Evolutionary conservation across 1,284 basidiomycete species (phyloP).

Genomic region (Agroathelia rolfsii): DNA sequence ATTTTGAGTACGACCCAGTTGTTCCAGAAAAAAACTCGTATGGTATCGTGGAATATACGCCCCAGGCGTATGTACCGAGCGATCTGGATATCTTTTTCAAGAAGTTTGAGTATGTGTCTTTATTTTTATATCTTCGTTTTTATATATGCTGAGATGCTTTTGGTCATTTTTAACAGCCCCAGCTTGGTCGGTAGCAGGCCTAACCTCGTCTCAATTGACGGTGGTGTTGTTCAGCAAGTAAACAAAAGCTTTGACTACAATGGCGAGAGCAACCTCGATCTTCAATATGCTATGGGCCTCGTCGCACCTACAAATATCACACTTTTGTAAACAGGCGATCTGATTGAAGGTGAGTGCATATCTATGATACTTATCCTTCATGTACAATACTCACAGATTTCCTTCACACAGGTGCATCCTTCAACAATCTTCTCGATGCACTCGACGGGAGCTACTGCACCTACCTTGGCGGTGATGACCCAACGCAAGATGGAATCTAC

Average conservation of each 20-base stretch:
- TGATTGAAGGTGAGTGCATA: constrained; percentile 24
- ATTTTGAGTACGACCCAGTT: constrained; percentile 29
- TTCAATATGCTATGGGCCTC: constrained; percentile 40
- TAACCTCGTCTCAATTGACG: constrained; percentile 31
- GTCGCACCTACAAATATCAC: constrained; percentile 31
- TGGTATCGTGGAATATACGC: constrained; percentile 43
- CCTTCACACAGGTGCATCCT: constrained; percentile 27
- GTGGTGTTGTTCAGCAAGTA: constrained; percentile 28
- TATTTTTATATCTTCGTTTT: too few relatives aligned
- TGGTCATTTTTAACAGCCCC: constrained; percentile 25
- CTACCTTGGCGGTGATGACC: constrained; percentile 53
- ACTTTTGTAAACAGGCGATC: constrained; percentile 39
- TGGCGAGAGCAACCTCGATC: constrained; percentile 46
- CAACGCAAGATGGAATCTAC: constrained; percentile 36
- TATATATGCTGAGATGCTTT: constrained; percentile 5
- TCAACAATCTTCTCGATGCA: constrained; percentile 37
- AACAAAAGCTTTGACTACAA: constrained; percentile 30
- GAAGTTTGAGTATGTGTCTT: constrained; percentile 20
- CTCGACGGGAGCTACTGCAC: constrained; percentile 45
- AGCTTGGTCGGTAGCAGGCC: constrained; percentile 26
- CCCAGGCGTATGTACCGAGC: constrained; percentile 31
- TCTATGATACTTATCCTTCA: not conserved
- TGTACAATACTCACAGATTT: not conserved
- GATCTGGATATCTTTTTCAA: constrained; percentile 38
- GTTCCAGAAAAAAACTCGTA: constrained; percentile 33